phyloP scores from a whole-genome alignment of 1,139 yeast species.

The Komagataea norvegica region DNA sequence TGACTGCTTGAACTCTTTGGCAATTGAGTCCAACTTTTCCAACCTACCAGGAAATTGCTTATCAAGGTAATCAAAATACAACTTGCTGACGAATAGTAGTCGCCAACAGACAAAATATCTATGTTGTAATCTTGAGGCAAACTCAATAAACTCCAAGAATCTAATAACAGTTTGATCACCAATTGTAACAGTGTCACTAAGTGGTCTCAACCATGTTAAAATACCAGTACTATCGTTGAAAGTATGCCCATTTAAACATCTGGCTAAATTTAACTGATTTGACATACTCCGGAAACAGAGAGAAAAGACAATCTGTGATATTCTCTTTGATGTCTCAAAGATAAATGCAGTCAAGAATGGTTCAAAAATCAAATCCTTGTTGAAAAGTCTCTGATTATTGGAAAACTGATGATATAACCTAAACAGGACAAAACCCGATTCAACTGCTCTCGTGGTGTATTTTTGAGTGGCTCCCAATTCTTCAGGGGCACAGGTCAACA shows the following conservation, averaged over 20 bases:
- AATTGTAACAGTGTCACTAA: slow-evolving; percentile 10
- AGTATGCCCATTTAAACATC: slow-evolving; percentile 17
- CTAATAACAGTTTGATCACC: slow-evolving; percentile 20
- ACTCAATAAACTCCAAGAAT: slow-evolving; percentile 13
- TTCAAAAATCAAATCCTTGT: slow-evolving; percentile 24
- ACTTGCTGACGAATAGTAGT: slow-evolving; percentile 14
- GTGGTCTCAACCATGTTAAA: slow-evolving; percentile 21
- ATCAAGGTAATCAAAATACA: slow-evolving; percentile 18
- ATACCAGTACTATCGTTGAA: slow-evolving; percentile 26
- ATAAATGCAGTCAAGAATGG: slow-evolving; percentile 23
- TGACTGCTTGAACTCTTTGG: slow-evolving; percentile 9
- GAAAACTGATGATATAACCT: slow-evolving; percentile 22
- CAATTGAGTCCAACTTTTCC: slow-evolving; percentile 10
- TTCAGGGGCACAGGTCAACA: slow-evolving; percentile 24
- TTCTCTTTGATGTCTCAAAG: slow-evolving; percentile 21
- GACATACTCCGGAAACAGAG: slow-evolving; percentile 21
- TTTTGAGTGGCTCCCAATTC: slow-evolving; percentile 19
- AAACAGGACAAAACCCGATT: slow-evolving; percentile 26
- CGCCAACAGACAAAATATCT: slow-evolving; percentile 27
- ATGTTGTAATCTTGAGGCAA: slow-evolving; percentile 14
- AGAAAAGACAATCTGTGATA: slow-evolving; percentile 18
- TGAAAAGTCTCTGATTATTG: slow-evolving; percentile 15
- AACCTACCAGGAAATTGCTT: slow-evolving; percentile 18
- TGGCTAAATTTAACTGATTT: slow-evolving; percentile 20
- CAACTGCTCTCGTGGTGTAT: slow-evolving; percentile 23